Evolutionary conservation across 768 basidiomycete species (phyloP), one percentile per base, ranked within the genome.

Genomic region (Cyathus striatus): DNA sequence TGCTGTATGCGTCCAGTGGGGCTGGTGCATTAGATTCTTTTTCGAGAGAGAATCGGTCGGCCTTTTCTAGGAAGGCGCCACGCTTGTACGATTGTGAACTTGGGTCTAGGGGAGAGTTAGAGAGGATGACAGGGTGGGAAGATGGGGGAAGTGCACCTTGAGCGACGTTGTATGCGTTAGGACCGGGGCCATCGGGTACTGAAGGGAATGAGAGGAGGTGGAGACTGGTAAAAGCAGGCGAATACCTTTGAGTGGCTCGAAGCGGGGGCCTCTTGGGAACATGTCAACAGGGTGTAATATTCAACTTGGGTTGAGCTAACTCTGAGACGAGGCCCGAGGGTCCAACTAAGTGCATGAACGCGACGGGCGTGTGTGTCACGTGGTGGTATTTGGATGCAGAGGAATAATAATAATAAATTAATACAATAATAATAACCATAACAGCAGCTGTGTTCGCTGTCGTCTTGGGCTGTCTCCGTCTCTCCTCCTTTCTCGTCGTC

Each of bases 41-140:
- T 14, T 78, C 69, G 45, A 71, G 67, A 12, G 51, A 44, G 54
- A 80, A 81, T 2, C 79, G 64, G 30, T 75, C 71, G 2, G 75
- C 57, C 49, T 76, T 81, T 56, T 81, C 79, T 3, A 80, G 62
- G 44, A 79, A 76, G 13, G 75, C 78, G 1, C 79, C 76, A 17
- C 71, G 70, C 54, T 81, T 81, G 54, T 81, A 75, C 13, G 65
- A 56, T n/a, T n/a, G n/a, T n/a, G n/a, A n/a, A n/a, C n/a, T n/a
- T n/a, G n/a, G n/a, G 22, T 79, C 77, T 18, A 67, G 61, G 17
- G 66, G 64, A 0, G 74, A 68, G 10, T 73, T 73, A 73, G 43
- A 32, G 4, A 10, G 12, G 32, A 14, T 37, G 40, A 33, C 23
- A 18, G 18, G 17, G 9, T 20, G n/a, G 45, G 41, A 32, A 39